Conservation (phyloP, 106 monocot species). For the Posidonia australis region DNA sequence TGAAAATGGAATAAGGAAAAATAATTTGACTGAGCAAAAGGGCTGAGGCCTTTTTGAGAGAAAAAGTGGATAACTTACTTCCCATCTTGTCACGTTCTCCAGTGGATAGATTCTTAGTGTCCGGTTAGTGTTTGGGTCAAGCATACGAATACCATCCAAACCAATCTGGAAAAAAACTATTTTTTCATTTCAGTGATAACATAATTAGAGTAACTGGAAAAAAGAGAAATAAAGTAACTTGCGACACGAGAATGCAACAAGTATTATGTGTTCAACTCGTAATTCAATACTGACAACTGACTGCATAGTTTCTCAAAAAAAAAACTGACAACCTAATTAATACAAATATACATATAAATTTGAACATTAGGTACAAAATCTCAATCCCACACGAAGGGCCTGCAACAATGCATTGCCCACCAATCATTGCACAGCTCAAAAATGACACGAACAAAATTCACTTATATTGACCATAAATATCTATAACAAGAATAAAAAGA, state of each 20-base stretch:
- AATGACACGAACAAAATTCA: too few relatives aligned
- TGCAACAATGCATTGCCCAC: too few relatives aligned
- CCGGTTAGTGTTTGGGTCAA: conserved; percentile 69
- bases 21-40: not conserved
- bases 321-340: too few relatives aligned
- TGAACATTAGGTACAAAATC: too few relatives aligned
- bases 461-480: too few relatives aligned
- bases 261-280: too few relatives aligned
- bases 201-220: not conserved
- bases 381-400: too few relatives aligned
- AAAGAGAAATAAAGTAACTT: not conserved
- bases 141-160: conserved; percentile 96
- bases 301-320: too few relatives aligned
- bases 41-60: not conserved
- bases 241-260: not conserved
- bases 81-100: conserved; percentile 79
- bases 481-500: too few relatives aligned
- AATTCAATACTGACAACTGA: too few relatives aligned
- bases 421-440: too few relatives aligned
- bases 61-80: conserved; percentile 35
- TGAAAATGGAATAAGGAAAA: conserved; percentile 3
- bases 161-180: conserved; percentile 50
- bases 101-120: conserved; percentile 86
- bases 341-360: too few relatives aligned
- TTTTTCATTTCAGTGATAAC: not conserved